phyloP scores from a whole-genome alignment of 345 rosid species.

The Reutealis trisperma region DNA sequence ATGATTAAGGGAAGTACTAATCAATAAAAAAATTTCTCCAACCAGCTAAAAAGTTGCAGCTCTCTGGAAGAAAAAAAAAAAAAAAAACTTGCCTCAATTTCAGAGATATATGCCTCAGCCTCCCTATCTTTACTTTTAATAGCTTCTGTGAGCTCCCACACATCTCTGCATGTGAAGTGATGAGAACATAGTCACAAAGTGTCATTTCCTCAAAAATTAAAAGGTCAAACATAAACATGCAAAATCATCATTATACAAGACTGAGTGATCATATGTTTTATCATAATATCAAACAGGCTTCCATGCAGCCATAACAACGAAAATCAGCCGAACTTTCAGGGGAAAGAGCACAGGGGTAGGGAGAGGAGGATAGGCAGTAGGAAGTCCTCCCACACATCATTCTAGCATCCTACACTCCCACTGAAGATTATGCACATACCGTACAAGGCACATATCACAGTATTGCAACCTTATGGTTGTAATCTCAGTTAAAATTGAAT shows the following conservation, averaged over 20 bases:
- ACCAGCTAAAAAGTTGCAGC: conserved; percentile 4
- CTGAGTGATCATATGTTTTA: background rate
- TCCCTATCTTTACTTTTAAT: conserved; percentile 77
- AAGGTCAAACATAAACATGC: background rate
- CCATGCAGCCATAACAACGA: background rate
- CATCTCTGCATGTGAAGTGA: conserved; percentile 52
- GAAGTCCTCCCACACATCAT: too few species aligned
- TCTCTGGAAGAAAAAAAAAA: background rate
- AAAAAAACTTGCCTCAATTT: conserved; percentile 67
- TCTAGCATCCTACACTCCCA: too few species aligned
- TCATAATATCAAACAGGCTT: background rate
- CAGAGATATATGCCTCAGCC: conserved; percentile 85
- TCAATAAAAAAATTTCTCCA: conserved; percentile 7
- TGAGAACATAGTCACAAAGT: background rate
- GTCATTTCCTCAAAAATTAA: background rate
- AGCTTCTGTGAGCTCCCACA: conserved; percentile 75
- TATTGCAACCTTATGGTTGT: background rate
- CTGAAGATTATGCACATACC: background rate
- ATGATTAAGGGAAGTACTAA: background rate
- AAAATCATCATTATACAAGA: background rate
- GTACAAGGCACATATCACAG: background rate
- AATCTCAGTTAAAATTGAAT: background rate
- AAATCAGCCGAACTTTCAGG: background rate
- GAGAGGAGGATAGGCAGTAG: too few species aligned
- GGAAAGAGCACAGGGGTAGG: too few species aligned